Percentiles rank a stretch among this genome's conserved stretches.
These are phyloP conservation scores for Neurospora intermedia DNA, from an alignment of 495 filamentous ascomycete species.

Conservation along the genomic window DNA sequence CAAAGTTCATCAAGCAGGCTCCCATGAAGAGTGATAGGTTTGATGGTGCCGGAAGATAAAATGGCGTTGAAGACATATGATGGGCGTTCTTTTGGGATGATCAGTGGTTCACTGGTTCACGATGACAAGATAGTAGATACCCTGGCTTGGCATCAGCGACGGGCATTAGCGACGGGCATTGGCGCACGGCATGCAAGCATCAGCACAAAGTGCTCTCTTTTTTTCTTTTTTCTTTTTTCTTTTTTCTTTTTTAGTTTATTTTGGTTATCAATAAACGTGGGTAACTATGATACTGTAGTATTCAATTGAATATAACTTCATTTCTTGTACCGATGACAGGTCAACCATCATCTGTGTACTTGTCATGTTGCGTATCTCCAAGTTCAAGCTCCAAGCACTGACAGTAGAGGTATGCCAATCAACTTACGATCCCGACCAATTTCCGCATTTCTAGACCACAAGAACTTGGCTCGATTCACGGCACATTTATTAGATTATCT, in stretches of 20 bases:
- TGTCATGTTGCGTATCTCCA: not conserved
- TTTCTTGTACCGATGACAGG: not conserved
- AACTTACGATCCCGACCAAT: not conserved
- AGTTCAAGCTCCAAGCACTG: not conserved
- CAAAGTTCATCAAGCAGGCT: conserved; percentile 34
- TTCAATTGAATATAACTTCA: not conserved
- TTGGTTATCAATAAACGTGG: not conserved
- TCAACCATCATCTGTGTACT: not conserved
- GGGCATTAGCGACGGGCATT: not conserved
- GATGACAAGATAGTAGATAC: not conserved
- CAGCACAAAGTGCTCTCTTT: not conserved
- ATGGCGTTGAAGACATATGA: not conserved
- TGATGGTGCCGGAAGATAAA: not conserved
- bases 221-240: not conserved
- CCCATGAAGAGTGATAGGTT: conserved; percentile 33
- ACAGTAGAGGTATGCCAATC: not conserved
- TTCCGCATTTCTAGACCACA: too few relatives aligned
- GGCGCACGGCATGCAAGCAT: not conserved
- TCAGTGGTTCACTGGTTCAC: not conserved
- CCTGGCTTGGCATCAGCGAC: not conserved
- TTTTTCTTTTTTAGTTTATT: not conserved
- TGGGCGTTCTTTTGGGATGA: not conserved
- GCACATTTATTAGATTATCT: too few relatives aligned
- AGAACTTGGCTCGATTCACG: too few relatives aligned
- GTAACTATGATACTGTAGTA: not conserved